These are phyloP conservation scores for Phialemoniopsis sp. DNA, from an alignment of 2,329 filamentous ascomycete genomes.

Conservation along the genomic window DNA sequence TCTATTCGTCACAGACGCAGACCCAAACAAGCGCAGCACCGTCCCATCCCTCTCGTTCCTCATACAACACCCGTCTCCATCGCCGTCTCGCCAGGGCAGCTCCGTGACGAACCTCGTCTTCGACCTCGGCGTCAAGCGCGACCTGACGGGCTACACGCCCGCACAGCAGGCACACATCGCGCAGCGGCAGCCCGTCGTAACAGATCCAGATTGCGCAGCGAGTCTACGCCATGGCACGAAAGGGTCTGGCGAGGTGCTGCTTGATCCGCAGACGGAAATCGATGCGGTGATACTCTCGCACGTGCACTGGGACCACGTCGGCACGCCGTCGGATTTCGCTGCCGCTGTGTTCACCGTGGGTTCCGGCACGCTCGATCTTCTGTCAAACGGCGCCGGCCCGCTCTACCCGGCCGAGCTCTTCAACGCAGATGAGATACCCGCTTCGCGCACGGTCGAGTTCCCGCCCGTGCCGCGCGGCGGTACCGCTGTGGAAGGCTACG, in stretches of 20 bases:
- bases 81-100: conserved; percentile 12
- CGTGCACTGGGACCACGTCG: conserved; percentile 54
- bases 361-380: conserved; percentile 34
- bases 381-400: conserved; percentile 23
- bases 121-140: conserved; percentile 47
- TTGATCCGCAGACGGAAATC: conserved; percentile 14
- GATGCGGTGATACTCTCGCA: conserved; percentile 36
- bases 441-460: conserved; percentile 33
- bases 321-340: conserved; percentile 47
- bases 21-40: conserved; percentile 34
- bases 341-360: conserved; percentile 46
- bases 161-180: conserved; percentile 38
- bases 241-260: conserved; percentile 5
- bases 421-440: conserved; percentile 19
- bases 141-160: conserved; percentile 34
- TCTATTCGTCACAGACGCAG: conserved; percentile 38
- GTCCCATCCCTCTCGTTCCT: conserved; percentile 48
- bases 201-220: conserved; percentile 35
- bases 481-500: neutral
- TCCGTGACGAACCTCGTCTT: conserved; percentile 37
- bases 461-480: conserved; percentile 19
- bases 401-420: conserved; percentile 21
- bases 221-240: conserved; percentile 21
- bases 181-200: conserved; percentile 36
- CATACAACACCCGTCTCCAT: conserved; percentile 35